Conservation (phyloP, 2,329 filamentous ascomycete genomes). For the Exophiala viscosa region DNA sequence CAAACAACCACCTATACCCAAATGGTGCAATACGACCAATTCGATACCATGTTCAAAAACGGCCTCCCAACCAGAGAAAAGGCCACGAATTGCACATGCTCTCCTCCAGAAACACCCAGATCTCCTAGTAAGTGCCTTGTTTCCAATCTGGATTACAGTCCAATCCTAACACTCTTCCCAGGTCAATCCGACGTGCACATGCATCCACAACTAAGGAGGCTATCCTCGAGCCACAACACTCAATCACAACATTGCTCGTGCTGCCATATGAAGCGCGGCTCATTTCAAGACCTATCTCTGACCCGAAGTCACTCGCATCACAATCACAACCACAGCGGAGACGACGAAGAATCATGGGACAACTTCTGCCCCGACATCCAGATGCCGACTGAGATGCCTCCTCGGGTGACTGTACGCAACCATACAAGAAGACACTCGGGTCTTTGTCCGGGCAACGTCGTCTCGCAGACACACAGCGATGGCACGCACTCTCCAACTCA, state of each 20-base stretch:
- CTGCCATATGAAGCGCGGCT: conserved; percentile 17
- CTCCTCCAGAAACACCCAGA: conserved; percentile 1
- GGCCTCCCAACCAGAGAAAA: conserved; percentile 14
- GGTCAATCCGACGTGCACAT: background rate
- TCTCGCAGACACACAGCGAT: conserved; percentile 1
- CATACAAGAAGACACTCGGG: conserved; percentile 20
- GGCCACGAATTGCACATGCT: background rate
- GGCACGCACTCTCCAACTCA: conserved; percentile 16
- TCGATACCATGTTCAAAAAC: conserved; percentile 9
- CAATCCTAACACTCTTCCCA: background rate
- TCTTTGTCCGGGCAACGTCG: conserved; percentile 15
- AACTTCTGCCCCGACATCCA: conserved; percentile 23
- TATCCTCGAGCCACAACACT: conserved; percentile 11
- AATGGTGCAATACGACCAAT: conserved; percentile 24
- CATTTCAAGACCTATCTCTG: conserved; percentile 11
- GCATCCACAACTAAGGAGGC: conserved; percentile 14
- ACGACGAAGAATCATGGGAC: conserved; percentile 17
- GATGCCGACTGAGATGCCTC: conserved; percentile 14
- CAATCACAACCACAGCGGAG: conserved; percentile 10
- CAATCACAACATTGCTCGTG: conserved; percentile 11
- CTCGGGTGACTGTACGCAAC: conserved; percentile 1
- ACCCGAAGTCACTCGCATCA: background rate
- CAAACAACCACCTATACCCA: conserved; percentile 1
- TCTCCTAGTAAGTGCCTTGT: conserved; percentile 1
- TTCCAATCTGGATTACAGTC: background rate